Evolutionary conservation across 2,329 filamentous ascomycete species (phyloP).

Genomic region (Colletotrichum lentis): DNA sequence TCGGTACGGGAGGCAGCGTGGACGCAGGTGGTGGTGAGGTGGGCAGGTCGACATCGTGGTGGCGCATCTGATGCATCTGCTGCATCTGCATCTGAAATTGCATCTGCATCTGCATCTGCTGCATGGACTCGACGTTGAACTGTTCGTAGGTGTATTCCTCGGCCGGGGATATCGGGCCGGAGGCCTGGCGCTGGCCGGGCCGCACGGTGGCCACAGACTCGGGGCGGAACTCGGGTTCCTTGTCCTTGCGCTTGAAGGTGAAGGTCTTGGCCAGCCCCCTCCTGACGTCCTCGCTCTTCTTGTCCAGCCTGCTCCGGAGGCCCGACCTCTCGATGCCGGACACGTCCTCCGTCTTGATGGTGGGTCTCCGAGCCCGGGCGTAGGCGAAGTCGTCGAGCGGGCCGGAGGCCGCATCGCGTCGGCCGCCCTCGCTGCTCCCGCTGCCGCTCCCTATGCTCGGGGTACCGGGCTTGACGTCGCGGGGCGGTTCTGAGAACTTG

Average conservation of each 20-base stretch:
- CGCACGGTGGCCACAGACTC: conserved; percentile 52
- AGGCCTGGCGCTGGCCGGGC: conserved; percentile 34
- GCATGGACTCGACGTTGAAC: conserved; percentile 30
- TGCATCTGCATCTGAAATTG: conserved; percentile 24
- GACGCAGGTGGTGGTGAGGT: conserved; percentile 38
- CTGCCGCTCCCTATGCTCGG: conserved; percentile 51
- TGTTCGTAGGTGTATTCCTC: conserved; percentile 40
- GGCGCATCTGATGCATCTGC: conserved; percentile 29
- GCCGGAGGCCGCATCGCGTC: conserved; percentile 44
- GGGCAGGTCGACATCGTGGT: conserved; percentile 31
- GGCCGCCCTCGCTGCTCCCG: conserved; percentile 49
- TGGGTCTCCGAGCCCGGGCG: conserved; percentile 53
- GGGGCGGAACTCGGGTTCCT: conserved; percentile 49
- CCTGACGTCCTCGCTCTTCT: conserved; percentile 63
- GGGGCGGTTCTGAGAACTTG: conserved; percentile 54
- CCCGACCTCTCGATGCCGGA: conserved; percentile 65
- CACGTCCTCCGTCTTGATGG: conserved; percentile 58
- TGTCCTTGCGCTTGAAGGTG: conserved; percentile 59
- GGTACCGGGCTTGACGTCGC: conserved; percentile 44
- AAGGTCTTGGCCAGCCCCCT: conserved; percentile 64
- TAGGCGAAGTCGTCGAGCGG: conserved; percentile 56
- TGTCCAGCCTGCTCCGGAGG: conserved; percentile 61
- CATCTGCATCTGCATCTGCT: conserved; percentile 32
- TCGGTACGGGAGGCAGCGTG: conserved; percentile 42
- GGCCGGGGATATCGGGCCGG: conserved; percentile 14